These are phyloP conservation scores for Penicillium silybi DNA, from an alignment of 495 filamentous ascomycete genomes.

Conservation along the genomic window DNA sequence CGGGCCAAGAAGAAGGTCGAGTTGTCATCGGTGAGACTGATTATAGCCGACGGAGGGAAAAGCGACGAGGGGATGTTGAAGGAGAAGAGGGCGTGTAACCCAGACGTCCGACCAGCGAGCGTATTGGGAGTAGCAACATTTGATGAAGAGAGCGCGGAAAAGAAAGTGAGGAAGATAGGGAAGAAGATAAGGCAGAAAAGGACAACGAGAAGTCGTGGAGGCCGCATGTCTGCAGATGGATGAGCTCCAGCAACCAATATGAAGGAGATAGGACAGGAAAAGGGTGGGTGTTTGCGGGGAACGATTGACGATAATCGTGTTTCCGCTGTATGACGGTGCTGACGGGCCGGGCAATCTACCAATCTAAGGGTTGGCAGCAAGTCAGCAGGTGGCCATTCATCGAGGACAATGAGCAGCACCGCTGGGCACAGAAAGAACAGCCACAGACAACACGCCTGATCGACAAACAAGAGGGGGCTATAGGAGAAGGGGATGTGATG, in stretches of 20 bases:
- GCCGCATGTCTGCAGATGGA: constrained; percentile 45
- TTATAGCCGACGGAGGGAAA: constrained; percentile 91
- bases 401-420: constrained; percentile 30
- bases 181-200: constrained; percentile 53
- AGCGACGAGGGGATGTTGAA: constrained; percentile 69
- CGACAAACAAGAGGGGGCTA: constrained; percentile 10
- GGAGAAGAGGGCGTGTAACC: constrained; percentile 55
- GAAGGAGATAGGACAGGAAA: neutral
- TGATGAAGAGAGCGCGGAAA: constrained; percentile 44
- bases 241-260: neutral
- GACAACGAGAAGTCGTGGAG: constrained; percentile 50
- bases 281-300: constrained; percentile 6
- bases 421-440: constrained; percentile 15
- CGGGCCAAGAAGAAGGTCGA: constrained; percentile 92
- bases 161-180: constrained; percentile 49
- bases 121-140: constrained; percentile 39
- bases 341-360: constrained; percentile 23
- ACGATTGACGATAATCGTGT: constrained; percentile 11
- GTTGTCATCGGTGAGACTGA: constrained; percentile 95
- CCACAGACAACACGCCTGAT: constrained; percentile 3
- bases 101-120: constrained; percentile 36
- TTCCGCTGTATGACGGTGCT: constrained; percentile 24
- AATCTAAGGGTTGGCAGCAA: constrained; percentile 37
- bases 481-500: constrained; percentile 12
- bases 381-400: constrained; percentile 34